Conservation (phyloP, 2,329 filamentous ascomycete genomes). For the Botrytis squamosa region DNA sequence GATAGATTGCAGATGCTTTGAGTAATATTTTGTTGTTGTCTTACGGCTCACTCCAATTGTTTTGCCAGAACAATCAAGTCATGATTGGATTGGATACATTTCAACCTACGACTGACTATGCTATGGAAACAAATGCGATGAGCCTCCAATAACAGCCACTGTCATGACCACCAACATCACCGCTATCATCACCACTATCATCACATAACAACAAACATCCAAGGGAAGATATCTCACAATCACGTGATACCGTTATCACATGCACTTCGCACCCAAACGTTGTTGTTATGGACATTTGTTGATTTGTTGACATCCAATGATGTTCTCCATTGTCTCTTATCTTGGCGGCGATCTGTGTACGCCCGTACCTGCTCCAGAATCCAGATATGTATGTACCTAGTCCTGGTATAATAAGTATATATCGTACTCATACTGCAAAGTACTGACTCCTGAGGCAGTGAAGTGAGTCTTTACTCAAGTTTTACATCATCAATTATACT, state of each 20-base stretch:
- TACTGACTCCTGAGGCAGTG: too few relatives aligned
- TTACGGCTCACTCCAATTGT: neutral
- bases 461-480: neutral
- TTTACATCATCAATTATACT: neutral
- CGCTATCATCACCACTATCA: too few relatives aligned
- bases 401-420: too few relatives aligned
- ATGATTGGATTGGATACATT: neutral
- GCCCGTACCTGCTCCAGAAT: too few relatives aligned
- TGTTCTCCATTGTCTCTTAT: neutral
- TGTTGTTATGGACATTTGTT: neutral
- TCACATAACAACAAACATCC: neutral
- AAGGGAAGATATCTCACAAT: fast-evolving
- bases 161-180: neutral
- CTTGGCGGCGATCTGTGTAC: neutral
- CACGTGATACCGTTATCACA: neutral
- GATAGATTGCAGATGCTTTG: neutral
- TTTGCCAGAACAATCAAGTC: neutral
- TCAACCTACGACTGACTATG: neutral
- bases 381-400: neutral
- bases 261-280: fast-evolving
- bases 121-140: neutral
- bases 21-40: neutral
- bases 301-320: neutral
- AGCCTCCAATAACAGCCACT: neutral
- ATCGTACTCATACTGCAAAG: too few relatives aligned